Evolutionary conservation across 345 rosid genomes (phyloP).

Genomic region (Raphanus raphanistrum): DNA sequence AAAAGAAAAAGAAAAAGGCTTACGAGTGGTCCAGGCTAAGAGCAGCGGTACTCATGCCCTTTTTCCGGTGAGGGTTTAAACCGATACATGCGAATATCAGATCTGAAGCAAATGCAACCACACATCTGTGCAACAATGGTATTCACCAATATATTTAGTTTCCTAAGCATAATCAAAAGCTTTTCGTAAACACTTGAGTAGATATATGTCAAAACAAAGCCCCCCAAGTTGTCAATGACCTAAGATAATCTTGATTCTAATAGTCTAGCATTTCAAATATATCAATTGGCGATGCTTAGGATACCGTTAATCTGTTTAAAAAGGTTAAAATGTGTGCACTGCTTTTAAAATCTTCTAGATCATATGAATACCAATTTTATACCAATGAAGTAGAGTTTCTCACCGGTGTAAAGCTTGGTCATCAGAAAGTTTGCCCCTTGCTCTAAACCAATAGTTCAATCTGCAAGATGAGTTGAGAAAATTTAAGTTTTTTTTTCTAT

Average conservation of each 20-base stretch:
- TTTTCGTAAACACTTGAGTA: neutral
- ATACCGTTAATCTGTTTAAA: neutral
- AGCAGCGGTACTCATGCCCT: conserved; percentile 55
- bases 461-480: conserved; percentile 42
- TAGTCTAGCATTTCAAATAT: neutral
- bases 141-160: neutral
- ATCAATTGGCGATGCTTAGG: neutral
- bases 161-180: neutral
- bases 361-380: neutral
- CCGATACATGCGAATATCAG: conserved; percentile 63
- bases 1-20: conserved; percentile 31
- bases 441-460: conserved; percentile 84
- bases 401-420: conserved; percentile 92
- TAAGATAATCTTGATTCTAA: neutral
- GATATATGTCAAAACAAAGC: neutral
- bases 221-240: neutral
- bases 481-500: neutral
- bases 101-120: conserved; percentile 89
- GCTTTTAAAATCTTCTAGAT: neutral
- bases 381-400: conserved; percentile 21
- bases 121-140: conserved; percentile 63
- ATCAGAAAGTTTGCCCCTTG: conserved; percentile 83
- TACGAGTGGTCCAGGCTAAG: conserved; percentile 95
- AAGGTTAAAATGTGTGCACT: neutral
- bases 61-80: conserved; percentile 75